Evolutionary conservation across 495 filamentous ascomycete species (phyloP).

Genomic region (Neohortaea acidophila): DNA sequence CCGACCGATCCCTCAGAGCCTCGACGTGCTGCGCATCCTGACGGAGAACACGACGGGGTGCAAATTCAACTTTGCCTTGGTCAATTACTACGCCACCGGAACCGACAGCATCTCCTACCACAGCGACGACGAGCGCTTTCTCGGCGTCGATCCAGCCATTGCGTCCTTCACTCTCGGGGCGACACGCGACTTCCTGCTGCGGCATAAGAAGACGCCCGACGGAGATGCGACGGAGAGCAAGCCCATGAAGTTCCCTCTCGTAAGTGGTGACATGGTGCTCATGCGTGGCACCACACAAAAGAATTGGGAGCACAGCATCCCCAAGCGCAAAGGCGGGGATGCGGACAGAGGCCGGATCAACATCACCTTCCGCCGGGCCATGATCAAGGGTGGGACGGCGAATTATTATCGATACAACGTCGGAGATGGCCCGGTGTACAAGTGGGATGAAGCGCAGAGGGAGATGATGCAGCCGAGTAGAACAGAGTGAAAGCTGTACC

Average conservation of each 20-base stretch:
- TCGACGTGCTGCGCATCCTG: constrained; percentile 38
- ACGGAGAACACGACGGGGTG: constrained; percentile 45
- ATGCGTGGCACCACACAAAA: constrained; percentile 55
- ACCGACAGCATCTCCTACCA: constrained; percentile 59
- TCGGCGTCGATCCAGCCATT: constrained; percentile 50
- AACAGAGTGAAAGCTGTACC: too few relatives aligned
- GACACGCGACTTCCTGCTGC: constrained; percentile 52
- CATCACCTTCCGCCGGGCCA: constrained; percentile 54
- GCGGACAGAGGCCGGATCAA: constrained; percentile 50
- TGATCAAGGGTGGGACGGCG: constrained; percentile 49
- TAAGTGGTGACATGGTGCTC: constrained; percentile 54
- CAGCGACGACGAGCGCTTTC: constrained; percentile 61
- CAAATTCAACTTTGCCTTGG: constrained; percentile 56
- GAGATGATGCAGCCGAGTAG: constrained; percentile 42
- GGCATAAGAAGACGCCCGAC: constrained; percentile 40
- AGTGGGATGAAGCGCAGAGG: constrained; percentile 39
- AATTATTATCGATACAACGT: constrained; percentile 69
- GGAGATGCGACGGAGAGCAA: constrained; percentile 19
- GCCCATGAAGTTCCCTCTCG: constrained; percentile 45
- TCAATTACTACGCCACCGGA: constrained; percentile 62
- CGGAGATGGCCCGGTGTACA: constrained; percentile 44
- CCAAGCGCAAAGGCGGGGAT: constrained; percentile 47
- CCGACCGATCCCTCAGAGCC: constrained; percentile 50
- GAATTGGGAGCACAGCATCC: constrained; percentile 61
- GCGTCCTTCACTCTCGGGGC: constrained; percentile 55